Conservation (phyloP, 805 yeast species). For the Wickerhamiella nectarea region DNA sequence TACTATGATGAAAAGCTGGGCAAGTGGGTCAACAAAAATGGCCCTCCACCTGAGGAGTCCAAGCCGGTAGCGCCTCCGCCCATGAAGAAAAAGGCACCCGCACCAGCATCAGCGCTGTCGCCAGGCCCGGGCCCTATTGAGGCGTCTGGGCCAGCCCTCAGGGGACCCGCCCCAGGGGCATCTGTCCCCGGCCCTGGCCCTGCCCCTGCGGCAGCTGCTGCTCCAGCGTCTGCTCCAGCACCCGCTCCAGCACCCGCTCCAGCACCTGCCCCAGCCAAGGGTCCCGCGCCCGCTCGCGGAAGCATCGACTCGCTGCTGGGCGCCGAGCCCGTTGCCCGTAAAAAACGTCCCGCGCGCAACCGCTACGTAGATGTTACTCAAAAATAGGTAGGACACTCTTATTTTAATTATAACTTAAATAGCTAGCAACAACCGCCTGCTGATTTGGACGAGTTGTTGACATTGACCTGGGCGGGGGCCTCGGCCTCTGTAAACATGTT, state of each 20-base stretch:
- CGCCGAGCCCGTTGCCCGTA: conserved; percentile 22
- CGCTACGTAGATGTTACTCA: conserved; percentile 55
- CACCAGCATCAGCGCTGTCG: conserved; percentile 6
- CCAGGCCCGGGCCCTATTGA: conserved; percentile 4
- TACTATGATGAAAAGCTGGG: conserved; percentile 70
- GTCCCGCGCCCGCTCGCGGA: conserved; percentile 20
- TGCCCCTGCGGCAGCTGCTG: conserved; percentile 11
- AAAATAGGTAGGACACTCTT: conserved; percentile 3
- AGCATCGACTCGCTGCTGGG: conserved; percentile 37
- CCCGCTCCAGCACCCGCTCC: conserved; percentile 23
- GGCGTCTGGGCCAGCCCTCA: conserved; percentile 11
- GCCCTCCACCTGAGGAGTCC: conserved; percentile 30
- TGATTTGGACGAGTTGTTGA: conserved; percentile 15
- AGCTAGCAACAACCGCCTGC: conserved; percentile 24
- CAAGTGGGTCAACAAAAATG: conserved; percentile 70
- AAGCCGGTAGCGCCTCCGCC: conserved; percentile 50
- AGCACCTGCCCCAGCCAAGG: conserved; percentile 3
- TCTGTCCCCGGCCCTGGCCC: too few relatives aligned
- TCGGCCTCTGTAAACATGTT: conserved; percentile 38
- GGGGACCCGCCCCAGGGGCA: conserved; percentile 11
- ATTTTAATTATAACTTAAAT: neutral
- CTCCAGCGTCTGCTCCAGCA: conserved; percentile 18
- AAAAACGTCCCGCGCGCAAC: conserved; percentile 40
- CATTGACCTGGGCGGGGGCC: conserved; percentile 22
- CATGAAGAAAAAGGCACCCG: conserved; percentile 31